These are phyloP conservation scores for Agapanthus africanus DNA, from an alignment of 106 monocot species.

Conservation along the genomic window DNA sequence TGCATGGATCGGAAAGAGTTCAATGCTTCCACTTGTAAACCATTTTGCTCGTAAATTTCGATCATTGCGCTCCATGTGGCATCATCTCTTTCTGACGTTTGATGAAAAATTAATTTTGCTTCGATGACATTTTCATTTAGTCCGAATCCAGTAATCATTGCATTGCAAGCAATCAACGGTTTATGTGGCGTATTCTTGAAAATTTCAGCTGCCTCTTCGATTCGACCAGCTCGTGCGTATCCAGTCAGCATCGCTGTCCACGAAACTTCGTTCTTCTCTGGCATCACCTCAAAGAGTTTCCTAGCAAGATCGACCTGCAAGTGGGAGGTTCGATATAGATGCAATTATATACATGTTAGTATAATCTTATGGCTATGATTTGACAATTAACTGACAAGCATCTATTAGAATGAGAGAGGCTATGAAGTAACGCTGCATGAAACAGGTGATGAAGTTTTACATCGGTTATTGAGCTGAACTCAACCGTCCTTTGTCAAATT, in stretches of 20 bases:
- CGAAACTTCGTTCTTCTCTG: constrained; percentile 73
- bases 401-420: too few relatives aligned
- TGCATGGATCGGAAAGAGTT: constrained; percentile 53
- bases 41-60: constrained; percentile 61
- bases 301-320: constrained; percentile 52
- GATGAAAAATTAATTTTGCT: constrained; percentile 44
- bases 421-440: too few relatives aligned
- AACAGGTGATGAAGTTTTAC: too few relatives aligned
- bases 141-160: constrained; percentile 67
- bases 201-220: constrained; percentile 40
- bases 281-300: constrained; percentile 92
- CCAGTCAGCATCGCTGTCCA: constrained; percentile 89
- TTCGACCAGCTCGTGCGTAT: constrained; percentile 45
- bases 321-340: too few relatives aligned
- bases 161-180: constrained; percentile 48
- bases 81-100: constrained; percentile 43
- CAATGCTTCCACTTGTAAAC: constrained; percentile 44
- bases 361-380: too few relatives aligned
- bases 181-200: constrained; percentile 44
- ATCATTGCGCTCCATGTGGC: constrained; percentile 70
- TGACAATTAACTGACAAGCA: too few relatives aligned
- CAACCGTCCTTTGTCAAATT: too few relatives aligned
- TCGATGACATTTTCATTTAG: constrained; percentile 40
- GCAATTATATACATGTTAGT: too few relatives aligned
- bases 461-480: too few relatives aligned